phyloP scores from a whole-genome alignment of 345 rosid genomes.

The Cardamine occulta region DNA sequence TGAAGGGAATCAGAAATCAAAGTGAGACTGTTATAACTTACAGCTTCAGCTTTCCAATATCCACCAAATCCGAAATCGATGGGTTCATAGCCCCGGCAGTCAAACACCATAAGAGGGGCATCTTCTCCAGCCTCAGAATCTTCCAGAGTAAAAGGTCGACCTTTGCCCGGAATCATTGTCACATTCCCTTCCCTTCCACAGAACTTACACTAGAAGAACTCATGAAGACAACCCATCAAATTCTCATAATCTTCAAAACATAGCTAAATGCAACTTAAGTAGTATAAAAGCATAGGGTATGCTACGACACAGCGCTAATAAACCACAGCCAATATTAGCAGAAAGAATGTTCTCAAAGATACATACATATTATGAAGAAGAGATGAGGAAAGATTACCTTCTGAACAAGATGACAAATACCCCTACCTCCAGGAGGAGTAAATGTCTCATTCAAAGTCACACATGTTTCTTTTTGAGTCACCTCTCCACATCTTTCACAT shows the following conservation, averaged over 20 bases:
- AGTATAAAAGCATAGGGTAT: background rate
- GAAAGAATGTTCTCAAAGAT: background rate
- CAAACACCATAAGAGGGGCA: constrained; percentile 81
- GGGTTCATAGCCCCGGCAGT: constrained; percentile 87
- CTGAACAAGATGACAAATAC: constrained; percentile 79
- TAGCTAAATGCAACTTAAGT: background rate
- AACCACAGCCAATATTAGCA: constrained; percentile 1
- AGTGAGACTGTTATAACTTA: constrained; percentile 48
- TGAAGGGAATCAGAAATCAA: constrained; percentile 12
- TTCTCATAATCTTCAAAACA: background rate
- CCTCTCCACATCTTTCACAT: constrained; percentile 84
- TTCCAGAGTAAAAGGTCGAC: constrained; percentile 64
- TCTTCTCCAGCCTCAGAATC: constrained; percentile 61
- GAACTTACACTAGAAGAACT: constrained; percentile 70
- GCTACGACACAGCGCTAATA: background rate
- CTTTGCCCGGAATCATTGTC: constrained; percentile 72
- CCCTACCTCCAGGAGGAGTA: constrained; percentile 58
- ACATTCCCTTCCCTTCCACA: constrained; percentile 84
- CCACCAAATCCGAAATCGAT: constrained; percentile 62
- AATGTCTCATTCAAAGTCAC: constrained; percentile 66
- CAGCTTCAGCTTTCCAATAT: constrained; percentile 83
- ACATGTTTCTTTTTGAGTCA: constrained; percentile 81
- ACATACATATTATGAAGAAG: background rate
- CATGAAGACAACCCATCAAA: constrained; percentile 18
- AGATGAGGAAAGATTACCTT: constrained; percentile 51